These are phyloP conservation scores for Fusarium xyrophilum DNA, from an alignment of 2,329 filamentous ascomycete species.

Conservation along the genomic window DNA sequence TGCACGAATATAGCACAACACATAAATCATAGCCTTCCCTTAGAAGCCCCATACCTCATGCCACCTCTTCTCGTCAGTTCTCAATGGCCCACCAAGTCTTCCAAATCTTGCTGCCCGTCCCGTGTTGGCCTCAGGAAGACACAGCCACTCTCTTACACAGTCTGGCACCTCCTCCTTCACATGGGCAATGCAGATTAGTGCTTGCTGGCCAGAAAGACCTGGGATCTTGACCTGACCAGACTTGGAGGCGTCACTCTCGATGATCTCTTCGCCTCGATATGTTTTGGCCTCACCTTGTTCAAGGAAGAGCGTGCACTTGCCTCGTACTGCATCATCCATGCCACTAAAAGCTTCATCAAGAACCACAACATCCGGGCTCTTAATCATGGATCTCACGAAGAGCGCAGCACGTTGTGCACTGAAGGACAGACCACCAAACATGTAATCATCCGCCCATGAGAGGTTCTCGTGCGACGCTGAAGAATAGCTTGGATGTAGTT, in stretches of 20 bases:
- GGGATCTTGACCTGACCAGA: conserved; percentile 57
- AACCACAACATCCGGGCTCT: conserved; percentile 80
- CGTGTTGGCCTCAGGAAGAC: conserved; percentile 77
- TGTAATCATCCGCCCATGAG: conserved; percentile 70
- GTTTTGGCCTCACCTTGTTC: conserved; percentile 65
- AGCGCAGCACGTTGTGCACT: conserved; percentile 84
- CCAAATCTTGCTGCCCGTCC: conserved; percentile 69
- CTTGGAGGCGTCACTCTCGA: conserved; percentile 56
- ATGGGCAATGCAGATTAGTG: conserved; percentile 91
- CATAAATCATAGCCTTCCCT: neutral
- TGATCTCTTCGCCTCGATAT: conserved; percentile 46
- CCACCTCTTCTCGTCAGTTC: conserved; percentile 66
- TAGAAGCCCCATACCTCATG: conserved; percentile 66
- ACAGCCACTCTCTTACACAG: conserved; percentile 83
- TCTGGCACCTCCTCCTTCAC: conserved; percentile 88
- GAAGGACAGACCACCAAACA: conserved; percentile 79
- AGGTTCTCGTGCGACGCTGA: conserved; percentile 42
- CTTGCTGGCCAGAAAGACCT: conserved; percentile 75
- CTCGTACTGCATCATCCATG: conserved; percentile 81
- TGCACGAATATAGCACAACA: neutral
- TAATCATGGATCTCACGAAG: conserved; percentile 82
- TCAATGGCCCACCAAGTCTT: conserved; percentile 65
- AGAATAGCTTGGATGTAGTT: conserved; percentile 68
- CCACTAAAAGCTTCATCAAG: conserved; percentile 89
- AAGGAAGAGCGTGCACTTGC: conserved; percentile 86